Conservation (phyloP, 2,329 filamentous ascomycete species). For the Venturia asperata region DNA sequence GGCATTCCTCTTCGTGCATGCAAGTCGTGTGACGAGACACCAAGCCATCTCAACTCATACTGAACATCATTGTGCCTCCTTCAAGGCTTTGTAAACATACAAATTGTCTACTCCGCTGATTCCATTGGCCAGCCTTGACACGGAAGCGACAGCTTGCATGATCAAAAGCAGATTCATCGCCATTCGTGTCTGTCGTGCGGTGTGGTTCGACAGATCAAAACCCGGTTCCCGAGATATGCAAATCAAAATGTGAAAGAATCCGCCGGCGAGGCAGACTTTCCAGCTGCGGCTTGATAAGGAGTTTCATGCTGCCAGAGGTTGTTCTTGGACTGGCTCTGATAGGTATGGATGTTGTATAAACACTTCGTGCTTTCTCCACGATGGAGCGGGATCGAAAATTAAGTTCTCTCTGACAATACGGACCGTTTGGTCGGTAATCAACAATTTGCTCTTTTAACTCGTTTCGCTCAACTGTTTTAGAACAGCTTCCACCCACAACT, state of each 20-base stretch:
- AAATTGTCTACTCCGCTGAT: background rate
- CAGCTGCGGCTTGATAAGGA: background rate
- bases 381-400: too few species aligned
- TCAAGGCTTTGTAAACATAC: too few species aligned
- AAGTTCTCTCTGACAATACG: too few species aligned
- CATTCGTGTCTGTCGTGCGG: background rate
- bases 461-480: too few species aligned
- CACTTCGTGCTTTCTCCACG: background rate
- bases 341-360: background rate
- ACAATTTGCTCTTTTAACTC: too few species aligned
- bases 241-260: background rate
- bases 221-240: background rate
- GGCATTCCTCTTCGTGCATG: background rate
- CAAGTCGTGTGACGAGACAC: background rate
- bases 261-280: background rate
- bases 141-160: background rate
- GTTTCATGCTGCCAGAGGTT: background rate
- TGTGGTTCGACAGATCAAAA: background rate
- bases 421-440: too few species aligned
- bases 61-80: too few species aligned
- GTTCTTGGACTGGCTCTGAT: background rate
- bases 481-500: too few species aligned
- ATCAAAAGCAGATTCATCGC: background rate
- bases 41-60: too few species aligned
- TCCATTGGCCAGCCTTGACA: background rate